Evolutionary conservation across 129 eudicot species (phyloP), one percentile per base, ranked within the genome.

Genomic region (Kitagawia praeruptora): DNA sequence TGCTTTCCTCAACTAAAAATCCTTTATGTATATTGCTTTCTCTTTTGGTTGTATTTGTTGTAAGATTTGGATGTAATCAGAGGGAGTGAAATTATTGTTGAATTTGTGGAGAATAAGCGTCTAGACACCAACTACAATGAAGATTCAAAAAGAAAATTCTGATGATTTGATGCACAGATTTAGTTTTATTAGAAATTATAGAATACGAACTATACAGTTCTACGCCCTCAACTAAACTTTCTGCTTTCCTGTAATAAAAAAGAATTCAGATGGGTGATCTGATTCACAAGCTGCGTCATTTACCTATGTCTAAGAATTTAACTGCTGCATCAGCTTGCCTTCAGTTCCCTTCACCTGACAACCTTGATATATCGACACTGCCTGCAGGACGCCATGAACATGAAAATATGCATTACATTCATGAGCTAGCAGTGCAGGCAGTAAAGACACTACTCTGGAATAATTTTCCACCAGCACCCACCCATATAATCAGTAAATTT

Each of bases 291-390:
- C 41, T 31, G 8, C 10, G 73, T 15, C 73, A 12, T 31, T 13
- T 31, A 67, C 41, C 73, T 14, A 64, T 3, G 8, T 67, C 41
- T 28, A 15, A 67, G 8, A 67, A 5, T 67, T 31, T 10, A 14
- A 67, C 37, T 67, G 73, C 40, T 27, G 73, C 73, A 67, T 34
- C 39, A 67, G 73, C 70, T n/a, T n/a, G 70, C 73, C 39, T 28
- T 28, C 39, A 23, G 39, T 66, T 28, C 37, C 71, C 19, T 28
- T 67, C 23, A 31, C 31, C 9, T 12, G 73, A 67, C 41, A 28
- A 31, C 40, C 73, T 67, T 34, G 16, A 31, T 34, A 67, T 27
- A 31, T 31, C 41, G 2, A 66, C 39, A 66, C 38, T 66, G 73
- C 42, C 73, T 67, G 23, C 73, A 67, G 23, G 41, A 67, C 21